Evolutionary conservation across 202 grass and related monocot species (phyloP), one percentile per base, ranked within the genome.

Genomic region (Panicum virgatum): DNA sequence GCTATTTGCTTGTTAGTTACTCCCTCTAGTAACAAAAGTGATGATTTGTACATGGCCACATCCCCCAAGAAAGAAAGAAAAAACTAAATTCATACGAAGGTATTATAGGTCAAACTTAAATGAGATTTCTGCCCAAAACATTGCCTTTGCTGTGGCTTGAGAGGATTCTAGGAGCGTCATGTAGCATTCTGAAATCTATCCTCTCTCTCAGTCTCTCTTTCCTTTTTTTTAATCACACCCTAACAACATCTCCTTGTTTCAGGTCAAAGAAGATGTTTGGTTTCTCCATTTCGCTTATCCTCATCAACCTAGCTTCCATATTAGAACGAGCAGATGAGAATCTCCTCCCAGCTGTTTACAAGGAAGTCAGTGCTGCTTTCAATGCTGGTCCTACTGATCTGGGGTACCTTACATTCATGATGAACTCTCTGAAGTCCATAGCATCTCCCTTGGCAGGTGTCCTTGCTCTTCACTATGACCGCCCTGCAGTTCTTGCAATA

Each of bases 261-360:
- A 97, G 94, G 80, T 80, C 81, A 79, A 91, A 85, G 82, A 92
- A 60, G 74, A 89, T 97, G 44, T 89, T 93, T 79, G 92, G 94
- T 62, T 89, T 97, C 76, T 94, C 94, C 14, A 68, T 94, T 45
- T 94, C 94, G 39, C 92, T 97, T 90, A 91, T 97, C 64, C 94
- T 97, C 80, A 94, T 97, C 81, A 97, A 97, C 53, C 36, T 97
- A 82, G 94, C 88, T 87, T 91, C 92, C 79, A 89, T 97, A 59
- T 86, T 92, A 86, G 94, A 97, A 76, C 88, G 86, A 69, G 94
- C 94, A 73, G 94, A 97, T 84, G 94, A 97, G 86, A 97, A 91
- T 88, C 94, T 97, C 73, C 86, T 97, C 45, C 94, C 92, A 69
- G 86, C 94, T 60, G 90, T 97, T 89, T 97, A 97, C 86, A 97